A percentile compares a stretch with the other conserved stretches of the same genome.
phyloP scores from a whole-genome alignment of 345 rosid genomes.

The Euphorbia lathyris region DNA sequence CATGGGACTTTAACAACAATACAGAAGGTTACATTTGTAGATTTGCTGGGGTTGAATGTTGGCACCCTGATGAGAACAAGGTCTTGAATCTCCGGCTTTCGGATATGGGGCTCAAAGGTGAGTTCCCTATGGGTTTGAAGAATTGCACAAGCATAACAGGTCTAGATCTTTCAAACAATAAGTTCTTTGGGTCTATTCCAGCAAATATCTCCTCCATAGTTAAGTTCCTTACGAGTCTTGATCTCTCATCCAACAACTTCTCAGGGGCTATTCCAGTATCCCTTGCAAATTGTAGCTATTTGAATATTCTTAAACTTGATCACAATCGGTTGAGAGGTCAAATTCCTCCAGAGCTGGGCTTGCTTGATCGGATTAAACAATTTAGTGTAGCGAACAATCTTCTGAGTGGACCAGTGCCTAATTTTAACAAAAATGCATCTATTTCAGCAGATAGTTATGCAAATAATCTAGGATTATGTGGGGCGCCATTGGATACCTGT shows the following conservation, averaged over 20 bases:
- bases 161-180: slow-evolving; percentile 69
- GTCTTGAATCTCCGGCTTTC: slow-evolving; percentile 66
- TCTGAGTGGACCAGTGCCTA: slow-evolving; percentile 59
- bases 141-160: slow-evolving; percentile 60
- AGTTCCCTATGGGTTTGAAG: slow-evolving; percentile 50
- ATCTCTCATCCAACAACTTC: slow-evolving; percentile 66
- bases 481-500: slow-evolving; percentile 47
- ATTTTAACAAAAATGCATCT: rapidly evolving
- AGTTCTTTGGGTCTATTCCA: slow-evolving; percentile 60
- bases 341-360: slow-evolving; percentile 50
- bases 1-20: slow-evolving; percentile 58
- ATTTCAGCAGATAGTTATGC: slow-evolving; percentile 20
- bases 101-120: slow-evolving; percentile 61
- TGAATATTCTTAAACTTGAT: slow-evolving; percentile 67
- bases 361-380: slow-evolving; percentile 46
- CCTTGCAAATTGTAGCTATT: slow-evolving; percentile 44
- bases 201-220: slow-evolving; percentile 26
- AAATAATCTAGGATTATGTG: slow-evolving; percentile 68
- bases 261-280: slow-evolving; percentile 52
- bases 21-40: slow-evolving; percentile 69
- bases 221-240: slow-evolving; percentile 36
- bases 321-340: slow-evolving; percentile 54
- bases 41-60: slow-evolving; percentile 76
- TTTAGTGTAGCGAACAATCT: slow-evolving; percentile 61
- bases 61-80: slow-evolving; percentile 90